Evolutionary conservation across 2,329 filamentous ascomycete species (phyloP), one percentile per base, ranked within the genome.

Genomic region (Cladosporium sp.): DNA sequence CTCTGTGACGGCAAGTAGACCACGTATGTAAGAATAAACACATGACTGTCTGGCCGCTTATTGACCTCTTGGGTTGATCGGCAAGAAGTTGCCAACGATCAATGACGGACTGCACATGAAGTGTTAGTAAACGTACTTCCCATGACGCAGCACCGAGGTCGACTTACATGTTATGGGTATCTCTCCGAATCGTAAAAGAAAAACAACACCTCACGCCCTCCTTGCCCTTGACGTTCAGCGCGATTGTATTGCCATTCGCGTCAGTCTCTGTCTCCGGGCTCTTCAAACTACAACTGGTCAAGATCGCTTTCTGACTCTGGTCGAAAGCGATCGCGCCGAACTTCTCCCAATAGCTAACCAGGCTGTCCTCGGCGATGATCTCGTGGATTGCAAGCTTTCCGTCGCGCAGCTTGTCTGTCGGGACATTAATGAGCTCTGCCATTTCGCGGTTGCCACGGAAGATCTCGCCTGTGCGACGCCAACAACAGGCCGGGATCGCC

Each of bases 251-350:
- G 6, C 54, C 52, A 13, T 39, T 28, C 22, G 24, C 42, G 9
- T 85, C 80, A 62, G 50, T 44, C 37, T 52, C 53, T 42, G 85
- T 83, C 3, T 55, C 52, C 12, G 90, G 92, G 64, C 86, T 92
- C 74, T 96, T 96, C 61, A 99, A 77, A 10, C 90, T 88, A 71
- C 94, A 99, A 64, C 90, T 93, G 20, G 94, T 99, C 64, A 99
- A 79, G 68, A 99, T 90, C 20, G 93, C 95, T 72, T 99, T 96
- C 71, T 97, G 94, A 9, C 85, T 87, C 58, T 88, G 85, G 70
- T 99, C 94, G 73, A 99, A 99, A 9, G 94, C 95, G 66, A 99
- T 97, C 4, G 91, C 93, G 51, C 93, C 92, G 69, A 99, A 99
- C 69, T 99, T 96, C 74, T 99, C 94, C 94, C 94, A 99, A 69